These are phyloP conservation scores for Huntiella omanensis DNA, from an alignment of 2,329 filamentous ascomycete genomes.

Conservation along the genomic window DNA sequence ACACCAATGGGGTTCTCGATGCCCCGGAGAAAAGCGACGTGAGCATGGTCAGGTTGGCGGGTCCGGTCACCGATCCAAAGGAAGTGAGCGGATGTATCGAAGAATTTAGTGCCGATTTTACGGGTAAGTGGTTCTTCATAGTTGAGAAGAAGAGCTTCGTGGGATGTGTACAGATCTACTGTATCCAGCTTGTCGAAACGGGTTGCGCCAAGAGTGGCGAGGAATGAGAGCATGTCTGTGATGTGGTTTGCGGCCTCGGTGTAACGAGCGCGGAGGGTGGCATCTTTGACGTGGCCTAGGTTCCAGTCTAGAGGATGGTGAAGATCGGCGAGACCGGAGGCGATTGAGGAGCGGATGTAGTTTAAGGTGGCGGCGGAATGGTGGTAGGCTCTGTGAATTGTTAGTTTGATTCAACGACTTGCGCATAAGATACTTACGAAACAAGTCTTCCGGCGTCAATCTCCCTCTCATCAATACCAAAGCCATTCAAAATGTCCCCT, in stretches of 20 bases:
- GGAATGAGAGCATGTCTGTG: conserved; percentile 80
- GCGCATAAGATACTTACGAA: conserved; percentile 23
- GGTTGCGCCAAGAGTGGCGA: conserved; percentile 81
- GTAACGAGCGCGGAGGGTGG: conserved; percentile 71
- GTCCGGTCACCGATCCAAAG: conserved; percentile 97
- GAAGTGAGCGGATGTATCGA: conserved; percentile 90
- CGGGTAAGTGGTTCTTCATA: conserved; percentile 84
- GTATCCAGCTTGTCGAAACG: conserved; percentile 70
- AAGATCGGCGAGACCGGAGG: conserved; percentile 80
- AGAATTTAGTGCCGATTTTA: conserved; percentile 32
- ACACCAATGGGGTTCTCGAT: conserved; percentile 92
- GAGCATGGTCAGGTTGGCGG: conserved; percentile 75
- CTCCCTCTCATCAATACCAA: conserved; percentile 50
- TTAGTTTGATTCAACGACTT: neutral
- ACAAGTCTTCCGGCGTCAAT: conserved; percentile 74
- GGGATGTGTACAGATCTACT: conserved; percentile 86
- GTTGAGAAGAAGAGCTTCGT: conserved; percentile 83
- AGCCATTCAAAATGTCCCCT: conserved; percentile 91
- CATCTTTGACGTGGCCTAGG: conserved; percentile 75
- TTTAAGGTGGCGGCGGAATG: conserved; percentile 90
- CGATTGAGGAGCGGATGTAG: conserved; percentile 67
- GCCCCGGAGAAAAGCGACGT: conserved; percentile 94
- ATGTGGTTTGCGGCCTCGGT: conserved; percentile 67
- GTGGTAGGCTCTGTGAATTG: conserved; percentile 55
- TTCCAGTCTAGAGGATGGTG: conserved; percentile 91